Evolutionary conservation across 2,329 filamentous ascomycete genomes (phyloP).

Genomic region (Amauroascus niger): DNA sequence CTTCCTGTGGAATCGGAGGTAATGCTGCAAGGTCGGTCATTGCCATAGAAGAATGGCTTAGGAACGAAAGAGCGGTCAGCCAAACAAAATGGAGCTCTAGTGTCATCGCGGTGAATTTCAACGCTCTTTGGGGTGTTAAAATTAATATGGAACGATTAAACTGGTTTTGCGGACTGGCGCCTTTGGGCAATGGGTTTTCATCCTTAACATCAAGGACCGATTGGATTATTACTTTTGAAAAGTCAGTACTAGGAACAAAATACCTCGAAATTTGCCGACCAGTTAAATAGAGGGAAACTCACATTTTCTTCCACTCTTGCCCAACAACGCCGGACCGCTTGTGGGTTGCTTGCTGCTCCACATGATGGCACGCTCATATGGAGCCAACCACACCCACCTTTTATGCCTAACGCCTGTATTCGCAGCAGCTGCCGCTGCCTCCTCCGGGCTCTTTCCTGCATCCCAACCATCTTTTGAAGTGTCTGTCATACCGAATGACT

Average conservation of each 20-base stretch:
- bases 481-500: conserved; percentile 70
- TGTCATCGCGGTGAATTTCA: conserved; percentile 84
- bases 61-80: conserved; percentile 88
- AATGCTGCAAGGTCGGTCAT: conserved; percentile 61
- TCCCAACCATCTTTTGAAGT: conserved; percentile 35
- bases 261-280: background rate
- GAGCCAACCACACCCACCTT: conserved; percentile 96
- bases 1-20: conserved; percentile 43
- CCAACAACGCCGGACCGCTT: conserved; percentile 75
- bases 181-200: conserved; percentile 74
- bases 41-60: conserved; percentile 78
- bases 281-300: conserved; percentile 21
- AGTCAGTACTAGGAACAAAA: conserved; percentile 24
- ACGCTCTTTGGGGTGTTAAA: conserved; percentile 78
- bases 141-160: conserved; percentile 95
- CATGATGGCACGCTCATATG: conserved; percentile 89
- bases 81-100: conserved; percentile 87
- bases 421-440: conserved; percentile 58
- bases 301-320: conserved; percentile 91
- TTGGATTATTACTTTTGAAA: conserved; percentile 67
- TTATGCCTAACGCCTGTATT: conserved; percentile 67
- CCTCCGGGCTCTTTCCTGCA: conserved; percentile 49
- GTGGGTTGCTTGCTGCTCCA: conserved; percentile 98
- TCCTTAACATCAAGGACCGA: conserved; percentile 96
- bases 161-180: conserved; percentile 43